These are phyloP conservation scores for Gautieria morchelliformis DNA, from an alignment of 768 basidiomycete species.

Conservation along the genomic window DNA sequence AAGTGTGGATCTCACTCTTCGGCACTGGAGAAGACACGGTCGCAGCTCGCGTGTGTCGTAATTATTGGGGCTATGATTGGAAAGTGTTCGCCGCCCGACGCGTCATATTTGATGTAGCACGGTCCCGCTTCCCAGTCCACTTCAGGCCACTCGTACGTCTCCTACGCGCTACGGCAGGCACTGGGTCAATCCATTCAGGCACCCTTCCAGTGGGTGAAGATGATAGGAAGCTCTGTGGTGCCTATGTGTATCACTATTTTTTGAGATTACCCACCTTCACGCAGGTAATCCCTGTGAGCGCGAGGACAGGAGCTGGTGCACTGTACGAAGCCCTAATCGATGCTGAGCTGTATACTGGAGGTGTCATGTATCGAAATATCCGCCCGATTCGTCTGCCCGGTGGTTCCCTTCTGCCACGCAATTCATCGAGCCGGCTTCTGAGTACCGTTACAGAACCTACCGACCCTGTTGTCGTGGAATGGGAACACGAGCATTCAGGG, in stretches of 20 bases:
- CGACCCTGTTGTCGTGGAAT: slow-evolving; percentile 62
- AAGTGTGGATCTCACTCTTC: slow-evolving; percentile 73
- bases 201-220: slow-evolving; percentile 30
- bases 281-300: slow-evolving; percentile 54
- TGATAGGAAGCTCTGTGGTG: slow-evolving; percentile 50
- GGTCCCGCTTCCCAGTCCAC: slow-evolving; percentile 77
- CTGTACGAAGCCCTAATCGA: slow-evolving; percentile 50
- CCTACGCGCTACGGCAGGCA: slow-evolving; percentile 66
- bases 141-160: slow-evolving; percentile 60
- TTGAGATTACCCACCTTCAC: slow-evolving; percentile 63
- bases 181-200: slow-evolving; percentile 54
- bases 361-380: slow-evolving; percentile 54
- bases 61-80: slow-evolving; percentile 81
- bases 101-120: slow-evolving; percentile 74
- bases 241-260: slow-evolving; percentile 70
- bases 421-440: slow-evolving; percentile 59
- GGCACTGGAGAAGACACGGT: slow-evolving; percentile 68
- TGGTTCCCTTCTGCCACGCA: slow-evolving; percentile 57
- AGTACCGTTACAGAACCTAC: slow-evolving; percentile 39
- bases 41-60: slow-evolving; percentile 52
- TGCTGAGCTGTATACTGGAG: slow-evolving; percentile 46
- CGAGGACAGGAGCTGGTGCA: slow-evolving; percentile 58
- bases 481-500: slow-evolving; percentile 76
- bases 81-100: slow-evolving; percentile 55
- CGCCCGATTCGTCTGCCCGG: slow-evolving; percentile 68